Evolutionary conservation across 2,329 filamentous ascomycete genomes (phyloP).

Genomic region (Cladosporium colombiae): DNA sequence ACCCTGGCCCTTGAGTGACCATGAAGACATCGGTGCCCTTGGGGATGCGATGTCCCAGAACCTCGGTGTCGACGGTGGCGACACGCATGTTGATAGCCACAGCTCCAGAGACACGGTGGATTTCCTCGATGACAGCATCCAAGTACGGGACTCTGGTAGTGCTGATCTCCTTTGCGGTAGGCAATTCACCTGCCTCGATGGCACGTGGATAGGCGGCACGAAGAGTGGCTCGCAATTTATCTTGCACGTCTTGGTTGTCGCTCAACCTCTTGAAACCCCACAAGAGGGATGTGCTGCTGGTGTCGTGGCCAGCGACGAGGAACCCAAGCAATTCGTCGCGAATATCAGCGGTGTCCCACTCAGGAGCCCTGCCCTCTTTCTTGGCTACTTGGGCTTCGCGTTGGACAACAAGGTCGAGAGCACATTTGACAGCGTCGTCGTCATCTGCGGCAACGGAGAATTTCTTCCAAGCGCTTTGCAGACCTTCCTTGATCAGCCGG

Average conservation of each 20-base stretch:
- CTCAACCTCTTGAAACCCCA: slow-evolving; percentile 47
- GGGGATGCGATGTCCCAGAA: slow-evolving; percentile 46
- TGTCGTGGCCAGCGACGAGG: slow-evolving; percentile 49
- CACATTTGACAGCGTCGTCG: slow-evolving; percentile 36
- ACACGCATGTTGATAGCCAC: slow-evolving; percentile 33
- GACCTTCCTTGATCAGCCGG: slow-evolving; percentile 36
- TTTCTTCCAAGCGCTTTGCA: slow-evolving; percentile 37
- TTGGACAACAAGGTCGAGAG: slow-evolving; percentile 41
- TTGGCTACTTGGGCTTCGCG: slow-evolving; percentile 38
- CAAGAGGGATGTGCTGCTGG: slow-evolving; percentile 44
- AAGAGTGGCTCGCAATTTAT: slow-evolving; percentile 38
- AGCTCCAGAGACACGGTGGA: slow-evolving; percentile 38
- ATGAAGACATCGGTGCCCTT: slow-evolving; percentile 42
- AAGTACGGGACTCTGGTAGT: slow-evolving; percentile 39
- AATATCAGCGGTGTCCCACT: slow-evolving; percentile 30
- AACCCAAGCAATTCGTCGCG: slow-evolving; percentile 38
- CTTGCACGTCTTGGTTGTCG: slow-evolving; percentile 39
- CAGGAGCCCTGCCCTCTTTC: slow-evolving; percentile 36
- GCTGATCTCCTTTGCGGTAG: slow-evolving; percentile 3
- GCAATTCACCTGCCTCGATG: not conserved
- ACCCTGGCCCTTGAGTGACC: slow-evolving; percentile 29
- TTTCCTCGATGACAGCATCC: slow-evolving; percentile 46
- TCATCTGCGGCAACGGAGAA: slow-evolving; percentile 26
- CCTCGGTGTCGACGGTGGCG: slow-evolving; percentile 40
- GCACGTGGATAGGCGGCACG: slow-evolving; percentile 32